Percentiles rank a stretch among this genome's conserved stretches.
Conservation (phyloP, 768 basidiomycete genomes). For the Macrolepiota albuminosa region DNA sequence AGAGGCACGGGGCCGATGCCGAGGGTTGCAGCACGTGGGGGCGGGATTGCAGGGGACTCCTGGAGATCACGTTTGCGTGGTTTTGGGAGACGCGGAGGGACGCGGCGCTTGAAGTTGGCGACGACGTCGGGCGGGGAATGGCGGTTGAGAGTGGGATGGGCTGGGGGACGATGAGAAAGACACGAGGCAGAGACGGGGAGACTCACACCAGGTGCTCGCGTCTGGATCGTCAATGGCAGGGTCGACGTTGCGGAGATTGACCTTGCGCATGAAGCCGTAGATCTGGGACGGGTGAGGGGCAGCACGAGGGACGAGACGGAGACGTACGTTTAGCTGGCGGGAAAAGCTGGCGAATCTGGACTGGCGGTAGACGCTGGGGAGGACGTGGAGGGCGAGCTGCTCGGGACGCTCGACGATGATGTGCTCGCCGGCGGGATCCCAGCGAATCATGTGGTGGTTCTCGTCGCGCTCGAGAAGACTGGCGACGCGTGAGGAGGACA, state of each 20-base stretch:
- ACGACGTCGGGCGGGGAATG: constrained; percentile 88
- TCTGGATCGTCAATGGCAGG: constrained; percentile 94
- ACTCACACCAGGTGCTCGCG: constrained; percentile 95
- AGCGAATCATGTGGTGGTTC: constrained; percentile 96
- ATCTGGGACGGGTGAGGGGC: constrained; percentile 49
- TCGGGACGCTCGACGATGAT: constrained; percentile 95
- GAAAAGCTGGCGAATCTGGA: constrained; percentile 97
- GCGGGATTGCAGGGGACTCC: constrained; percentile 65
- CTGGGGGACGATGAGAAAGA: constrained; percentile 32
- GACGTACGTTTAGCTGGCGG: constrained; percentile 88
- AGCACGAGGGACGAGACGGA: constrained; percentile 19
- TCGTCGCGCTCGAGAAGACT: constrained; percentile 88
- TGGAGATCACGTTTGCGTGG: constrained; percentile 75
- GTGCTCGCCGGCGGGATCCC: constrained; percentile 90
- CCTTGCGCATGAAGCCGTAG: constrained; percentile 98
- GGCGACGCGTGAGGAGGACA: constrained; percentile 13
- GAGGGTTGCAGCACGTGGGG: constrained; percentile 65
- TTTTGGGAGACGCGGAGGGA: constrained; percentile 88
- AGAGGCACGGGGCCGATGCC: constrained; percentile 67
- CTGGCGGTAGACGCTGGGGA: constrained; percentile 93
- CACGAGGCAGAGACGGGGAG: neutral
- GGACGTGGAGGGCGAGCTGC: constrained; percentile 89
- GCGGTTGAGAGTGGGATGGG: constrained; percentile 88
- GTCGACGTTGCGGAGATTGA: constrained; percentile 93
- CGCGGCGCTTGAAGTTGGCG: constrained; percentile 92